Evolutionary conservation across 352 stramenopile species (phyloP).

Genomic region (Aphanomyces invadans): DNA sequence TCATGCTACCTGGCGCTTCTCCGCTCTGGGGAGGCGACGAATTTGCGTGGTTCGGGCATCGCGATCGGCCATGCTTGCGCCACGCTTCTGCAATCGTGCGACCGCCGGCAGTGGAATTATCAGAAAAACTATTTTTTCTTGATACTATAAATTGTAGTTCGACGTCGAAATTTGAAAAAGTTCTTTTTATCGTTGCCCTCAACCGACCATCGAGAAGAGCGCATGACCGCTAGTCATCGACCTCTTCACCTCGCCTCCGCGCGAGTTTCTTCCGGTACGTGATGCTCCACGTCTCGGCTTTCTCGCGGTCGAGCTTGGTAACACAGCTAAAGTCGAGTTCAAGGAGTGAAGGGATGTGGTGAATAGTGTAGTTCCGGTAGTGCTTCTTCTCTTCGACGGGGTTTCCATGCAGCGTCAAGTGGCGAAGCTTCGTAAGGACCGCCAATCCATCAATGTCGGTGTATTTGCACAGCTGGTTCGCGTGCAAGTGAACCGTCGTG

Average conservation of each 20-base stretch:
- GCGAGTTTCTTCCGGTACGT: conserved; percentile 50
- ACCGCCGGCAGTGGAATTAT: too few species aligned
- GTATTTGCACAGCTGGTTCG: conserved; percentile 56
- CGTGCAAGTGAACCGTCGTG: conserved; percentile 67
- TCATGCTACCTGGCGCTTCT: neutral
- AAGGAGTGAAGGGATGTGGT: conserved; percentile 48
- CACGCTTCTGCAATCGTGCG: neutral
- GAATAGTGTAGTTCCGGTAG: conserved; percentile 77
- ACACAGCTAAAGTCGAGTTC: conserved; percentile 74
- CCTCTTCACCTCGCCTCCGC: conserved; percentile 13
- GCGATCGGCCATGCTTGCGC: neutral
- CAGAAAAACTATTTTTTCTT: too few species aligned
- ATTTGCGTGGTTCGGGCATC: neutral
- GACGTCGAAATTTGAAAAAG: too few species aligned
- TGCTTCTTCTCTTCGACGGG: conserved; percentile 82
- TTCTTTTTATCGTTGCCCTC: too few species aligned
- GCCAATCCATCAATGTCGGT: conserved; percentile 50
- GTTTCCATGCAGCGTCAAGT: conserved; percentile 74
- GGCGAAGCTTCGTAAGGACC: conserved; percentile 44
- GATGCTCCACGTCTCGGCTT: conserved; percentile 53
- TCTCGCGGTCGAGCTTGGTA: conserved; percentile 53
- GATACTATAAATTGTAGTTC: too few species aligned
- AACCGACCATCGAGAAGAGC: too few species aligned
- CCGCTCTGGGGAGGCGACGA: neutral
- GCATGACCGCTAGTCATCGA: conserved; percentile 19